phyloP scores from a whole-genome alignment of 2,329 filamentous ascomycete species.

The Mycosphaerelloides madeirae region DNA sequence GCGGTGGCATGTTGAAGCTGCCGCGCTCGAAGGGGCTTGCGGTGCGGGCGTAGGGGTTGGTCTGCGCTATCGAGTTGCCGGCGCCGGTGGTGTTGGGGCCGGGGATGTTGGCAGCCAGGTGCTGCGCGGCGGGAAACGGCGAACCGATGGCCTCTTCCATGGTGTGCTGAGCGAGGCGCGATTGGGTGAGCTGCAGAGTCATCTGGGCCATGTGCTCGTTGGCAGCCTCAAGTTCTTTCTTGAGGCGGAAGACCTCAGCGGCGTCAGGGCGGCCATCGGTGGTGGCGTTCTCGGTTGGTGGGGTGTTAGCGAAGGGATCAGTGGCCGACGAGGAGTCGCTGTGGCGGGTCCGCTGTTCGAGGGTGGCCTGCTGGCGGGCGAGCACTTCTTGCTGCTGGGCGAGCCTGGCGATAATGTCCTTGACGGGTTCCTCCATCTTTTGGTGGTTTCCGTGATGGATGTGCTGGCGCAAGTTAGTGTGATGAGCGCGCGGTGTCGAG shows the following conservation, averaged over 20 bases:
- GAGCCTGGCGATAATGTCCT: conserved; percentile 60
- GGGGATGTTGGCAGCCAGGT: conserved; percentile 27
- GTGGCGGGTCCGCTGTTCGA: conserved; percentile 39
- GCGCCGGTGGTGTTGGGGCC: conserved; percentile 11
- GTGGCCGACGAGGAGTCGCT: conserved; percentile 27
- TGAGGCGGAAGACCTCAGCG: conserved; percentile 63
- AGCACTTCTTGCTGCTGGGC: conserved; percentile 64
- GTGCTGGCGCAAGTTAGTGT: conserved; percentile 8
- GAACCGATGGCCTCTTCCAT: conserved; percentile 45
- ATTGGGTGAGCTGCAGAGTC: conserved; percentile 65
- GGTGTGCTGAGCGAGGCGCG: conserved; percentile 56
- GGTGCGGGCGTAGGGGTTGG: conserved; percentile 10
- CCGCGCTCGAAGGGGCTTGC: conserved; percentile 15
- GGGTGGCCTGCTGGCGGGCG: conserved; percentile 54
- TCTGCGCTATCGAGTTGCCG: conserved; percentile 6
- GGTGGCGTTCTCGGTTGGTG: conserved; percentile 20
- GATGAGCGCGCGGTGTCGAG: conserved; percentile 13
- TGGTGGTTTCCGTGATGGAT: conserved; percentile 4
- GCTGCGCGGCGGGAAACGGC: conserved; percentile 28
- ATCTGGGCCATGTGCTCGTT: conserved; percentile 66
- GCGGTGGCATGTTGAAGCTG: conserved; percentile 14
- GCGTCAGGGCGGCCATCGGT: conserved; percentile 34
- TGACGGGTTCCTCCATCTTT: conserved; percentile 9
- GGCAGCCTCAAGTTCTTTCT: conserved; percentile 66
- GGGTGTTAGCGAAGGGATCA: conserved; percentile 28